Percentiles rank a stretch among this genome's conserved stretches.
Conservation (phyloP, 2,329 filamentous ascomycete species). For the Karstenula rhodostoma region DNA sequence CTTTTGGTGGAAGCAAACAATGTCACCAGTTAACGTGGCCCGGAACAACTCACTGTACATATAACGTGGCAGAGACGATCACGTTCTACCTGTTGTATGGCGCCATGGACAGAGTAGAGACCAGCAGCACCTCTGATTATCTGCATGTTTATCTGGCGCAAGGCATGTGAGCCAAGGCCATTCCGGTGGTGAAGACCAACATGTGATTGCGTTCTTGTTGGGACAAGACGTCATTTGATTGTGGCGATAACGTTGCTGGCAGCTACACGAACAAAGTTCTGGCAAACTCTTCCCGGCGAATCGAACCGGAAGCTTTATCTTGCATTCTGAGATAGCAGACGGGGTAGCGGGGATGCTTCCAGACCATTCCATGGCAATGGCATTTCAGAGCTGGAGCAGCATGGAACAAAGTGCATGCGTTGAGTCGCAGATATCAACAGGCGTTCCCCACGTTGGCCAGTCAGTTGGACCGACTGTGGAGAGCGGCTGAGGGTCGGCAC, state of each 20-base stretch:
- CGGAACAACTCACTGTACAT: not conserved
- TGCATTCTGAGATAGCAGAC: too few species aligned
- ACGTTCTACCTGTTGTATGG: not conserved
- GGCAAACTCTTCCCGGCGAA: too few species aligned
- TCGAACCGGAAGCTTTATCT: too few species aligned
- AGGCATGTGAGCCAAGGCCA: not conserved
- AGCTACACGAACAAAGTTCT: not conserved
- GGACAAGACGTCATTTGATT: not conserved
- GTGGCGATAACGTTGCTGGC: not conserved
- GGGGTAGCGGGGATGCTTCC: not conserved
- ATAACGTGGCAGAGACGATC: not conserved
- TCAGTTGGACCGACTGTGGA: not conserved
- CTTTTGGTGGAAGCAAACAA: not conserved
- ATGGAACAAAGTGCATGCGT: not conserved
- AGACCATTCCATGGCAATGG: not conserved
- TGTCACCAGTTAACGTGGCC: too few species aligned
- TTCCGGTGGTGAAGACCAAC: not conserved
- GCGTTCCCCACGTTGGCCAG: conserved; percentile 3
- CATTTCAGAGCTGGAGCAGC: not conserved
- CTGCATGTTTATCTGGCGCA: not conserved
- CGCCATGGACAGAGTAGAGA: not conserved
- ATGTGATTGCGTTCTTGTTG: not conserved
- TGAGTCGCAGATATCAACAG: not conserved
- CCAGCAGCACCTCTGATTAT: not conserved
- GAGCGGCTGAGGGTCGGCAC: conserved; percentile 6